Base-by-base conservation (phyloP, 176 grass and related monocot species). In the Phoenix roebelenii region DNA sequence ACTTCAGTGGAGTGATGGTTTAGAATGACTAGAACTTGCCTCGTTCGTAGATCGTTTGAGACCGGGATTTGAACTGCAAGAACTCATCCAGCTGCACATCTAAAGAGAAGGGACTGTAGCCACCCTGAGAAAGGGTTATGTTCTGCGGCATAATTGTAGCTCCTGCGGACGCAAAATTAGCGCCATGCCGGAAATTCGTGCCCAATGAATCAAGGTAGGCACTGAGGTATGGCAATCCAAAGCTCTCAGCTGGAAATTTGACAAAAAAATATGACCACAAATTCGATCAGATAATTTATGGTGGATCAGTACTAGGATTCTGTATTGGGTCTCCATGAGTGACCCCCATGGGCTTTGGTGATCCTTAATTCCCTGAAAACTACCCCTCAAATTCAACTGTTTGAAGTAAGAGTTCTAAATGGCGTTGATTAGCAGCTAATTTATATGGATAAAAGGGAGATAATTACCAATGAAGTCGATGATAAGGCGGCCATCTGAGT, bases 71-170 rank as follows among this genome's bases (percentile, higher is more conserved):
- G 59, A 72, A 63, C 28, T 62, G 70, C 25, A 30, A 23, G 7
- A 72, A 72, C 59, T 72, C 58, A 5, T 63, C 16, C 55, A 63
- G 56, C 59, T 72, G 70, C 59, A 72, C 59, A 18, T 63, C 58
- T 7, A 72, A 25, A 26, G 50, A 24, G 59, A 72, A 72, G 3
- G 70, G 70, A 19, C 70, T 72, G 18, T 63, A 72, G 4, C 25
- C 25, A 18, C 39, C 48, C 3, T 32, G 51, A 24, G 51, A 7
- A 10, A 63, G 29, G 7, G 28, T 55, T 18, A 9, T 16, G 25
- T 54, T 63, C 59, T 72, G 70, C 5, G 67, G 54, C 35, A 25
- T 16, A 22, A 72, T 72, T 15, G 70, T 72, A 22, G 70, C 52
- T 6, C n/a, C 16, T 2, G 70, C 48, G 1, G 70, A 55, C 1